These are phyloP conservation scores for Thelephora terrestris DNA, from an alignment of 1,284 basidiomycete species.

Conservation along the genomic window DNA sequence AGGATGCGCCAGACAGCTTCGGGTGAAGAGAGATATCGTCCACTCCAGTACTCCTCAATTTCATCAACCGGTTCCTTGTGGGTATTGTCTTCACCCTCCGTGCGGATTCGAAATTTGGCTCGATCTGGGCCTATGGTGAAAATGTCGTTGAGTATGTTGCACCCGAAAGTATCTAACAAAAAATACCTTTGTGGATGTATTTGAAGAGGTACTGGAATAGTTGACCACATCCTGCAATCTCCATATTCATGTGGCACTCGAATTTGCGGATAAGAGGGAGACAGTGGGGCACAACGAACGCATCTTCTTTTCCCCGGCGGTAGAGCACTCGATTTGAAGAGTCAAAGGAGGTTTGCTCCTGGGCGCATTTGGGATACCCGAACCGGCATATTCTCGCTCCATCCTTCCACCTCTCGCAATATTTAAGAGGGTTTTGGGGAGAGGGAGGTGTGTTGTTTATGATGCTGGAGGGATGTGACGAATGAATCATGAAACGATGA, in stretches of 20 bases:
- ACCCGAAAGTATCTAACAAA: background rate
- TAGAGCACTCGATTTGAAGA: slow-evolving; percentile 19
- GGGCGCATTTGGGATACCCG: slow-evolving; percentile 20
- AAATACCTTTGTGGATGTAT: slow-evolving; percentile 29
- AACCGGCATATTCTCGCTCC: slow-evolving; percentile 18
- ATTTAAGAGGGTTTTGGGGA: slow-evolving; percentile 4
- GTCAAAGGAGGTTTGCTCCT: slow-evolving; percentile 14
- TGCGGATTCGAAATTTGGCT: slow-evolving; percentile 4
- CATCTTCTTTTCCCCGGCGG: slow-evolving; percentile 16
- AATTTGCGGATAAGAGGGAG: slow-evolving; percentile 18
- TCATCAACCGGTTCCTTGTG: slow-evolving; percentile 16
- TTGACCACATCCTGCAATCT: slow-evolving; percentile 22
- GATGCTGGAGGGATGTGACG: background rate
- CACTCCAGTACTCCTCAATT: slow-evolving; percentile 24
- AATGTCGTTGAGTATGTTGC: background rate
- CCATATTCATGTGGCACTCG: slow-evolving; percentile 29
- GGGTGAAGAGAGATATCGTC: slow-evolving; percentile 22
- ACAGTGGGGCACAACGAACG: slow-evolving; percentile 24
- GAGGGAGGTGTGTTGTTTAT: slow-evolving; percentile 11
- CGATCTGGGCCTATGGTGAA: slow-evolving; percentile 10
- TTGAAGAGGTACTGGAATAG: slow-evolving; percentile 31
- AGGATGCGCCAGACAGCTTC: slow-evolving; percentile 29
- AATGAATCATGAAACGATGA: slow-evolving; percentile 22
- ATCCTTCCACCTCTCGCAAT: slow-evolving; percentile 9
- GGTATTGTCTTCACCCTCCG: background rate